phyloP scores from a whole-genome alignment of 345 rosid genomes.

The Hibiscus mutabilis region DNA sequence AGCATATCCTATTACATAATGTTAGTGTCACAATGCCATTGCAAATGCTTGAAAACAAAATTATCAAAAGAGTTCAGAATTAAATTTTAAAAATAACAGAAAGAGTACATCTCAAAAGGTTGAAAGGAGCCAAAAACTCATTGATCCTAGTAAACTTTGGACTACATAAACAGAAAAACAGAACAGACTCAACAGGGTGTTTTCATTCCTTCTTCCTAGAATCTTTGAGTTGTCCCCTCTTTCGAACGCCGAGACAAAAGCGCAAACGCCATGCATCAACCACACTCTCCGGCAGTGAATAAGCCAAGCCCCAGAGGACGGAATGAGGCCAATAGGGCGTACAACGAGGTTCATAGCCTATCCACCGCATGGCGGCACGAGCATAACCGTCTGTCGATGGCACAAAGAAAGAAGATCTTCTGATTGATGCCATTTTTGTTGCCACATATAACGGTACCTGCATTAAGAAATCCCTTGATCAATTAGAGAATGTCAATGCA shows the following conservation, averaged over 20 bases:
- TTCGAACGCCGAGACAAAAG: neutral
- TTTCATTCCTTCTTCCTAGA: neutral
- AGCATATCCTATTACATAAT: no score
- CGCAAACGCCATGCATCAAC: neutral
- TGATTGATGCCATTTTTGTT: neutral
- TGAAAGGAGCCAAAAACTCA: neutral
- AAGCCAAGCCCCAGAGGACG: neutral
- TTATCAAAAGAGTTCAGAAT: neutral
- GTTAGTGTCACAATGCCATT: neutral
- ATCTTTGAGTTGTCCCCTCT: slow-evolving; percentile 1
- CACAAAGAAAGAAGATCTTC: neutral
- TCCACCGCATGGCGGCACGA: neutral
- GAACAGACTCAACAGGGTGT: neutral
- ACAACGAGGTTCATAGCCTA: slow-evolving; percentile 1
- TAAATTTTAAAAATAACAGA: no score
- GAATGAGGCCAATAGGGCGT: neutral
- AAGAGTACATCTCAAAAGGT: neutral
- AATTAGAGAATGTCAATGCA: neutral
- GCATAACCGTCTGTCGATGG: neutral
- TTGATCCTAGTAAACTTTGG: neutral
- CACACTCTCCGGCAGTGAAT: neutral
- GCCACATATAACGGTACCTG: neutral
- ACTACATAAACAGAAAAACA: neutral
- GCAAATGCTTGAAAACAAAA: neutral
- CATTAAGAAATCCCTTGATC: neutral